Evolutionary conservation across 78 protist genomes (phyloP).

Genomic region (Pigoraptor vietnamica): DNA sequence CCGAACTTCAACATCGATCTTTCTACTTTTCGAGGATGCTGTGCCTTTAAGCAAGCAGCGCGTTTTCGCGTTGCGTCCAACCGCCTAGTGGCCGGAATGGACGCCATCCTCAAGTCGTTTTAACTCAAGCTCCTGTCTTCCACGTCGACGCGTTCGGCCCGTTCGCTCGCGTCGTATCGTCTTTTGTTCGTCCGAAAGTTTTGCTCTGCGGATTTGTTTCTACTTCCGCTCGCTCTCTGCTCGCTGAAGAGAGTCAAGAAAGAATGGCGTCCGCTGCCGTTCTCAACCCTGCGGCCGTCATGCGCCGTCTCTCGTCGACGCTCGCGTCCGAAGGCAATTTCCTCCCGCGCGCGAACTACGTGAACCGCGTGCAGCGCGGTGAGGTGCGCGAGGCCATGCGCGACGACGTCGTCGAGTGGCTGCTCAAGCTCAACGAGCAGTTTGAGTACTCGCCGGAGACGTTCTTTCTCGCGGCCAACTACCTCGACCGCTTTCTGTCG

Average conservation of each 20-base stretch:
- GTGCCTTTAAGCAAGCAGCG: neutral
- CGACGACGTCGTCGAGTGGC: neutral
- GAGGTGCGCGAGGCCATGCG: slow-evolving; percentile 10
- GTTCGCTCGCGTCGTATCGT: neutral
- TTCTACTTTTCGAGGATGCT: too few relatives aligned
- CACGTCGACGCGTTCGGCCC: neutral
- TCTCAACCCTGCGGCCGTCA: neutral
- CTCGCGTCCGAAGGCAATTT: neutral
- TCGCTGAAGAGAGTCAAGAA: too few relatives aligned
- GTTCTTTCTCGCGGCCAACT: slow-evolving; percentile 18
- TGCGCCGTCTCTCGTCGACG: neutral
- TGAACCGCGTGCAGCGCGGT: slow-evolving; percentile 2
- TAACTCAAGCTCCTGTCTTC: neutral
- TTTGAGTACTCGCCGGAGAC: slow-evolving; percentile 21
- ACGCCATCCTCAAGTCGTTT: too few relatives aligned
- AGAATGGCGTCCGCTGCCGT: neutral
- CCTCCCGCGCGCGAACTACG: neutral
- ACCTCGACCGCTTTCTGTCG: slow-evolving; percentile 21
- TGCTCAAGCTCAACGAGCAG: slow-evolving; percentile 3
- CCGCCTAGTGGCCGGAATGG: neutral
- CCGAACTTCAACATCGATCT: too few relatives aligned
- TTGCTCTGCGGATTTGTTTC: neutral
- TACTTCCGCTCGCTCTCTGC: too few relatives aligned
- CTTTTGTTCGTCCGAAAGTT: neutral
- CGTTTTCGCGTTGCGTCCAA: neutral